Conservation (phyloP, 192 early-diverging fungal species). For the Chytriomyces sp. region DNA sequence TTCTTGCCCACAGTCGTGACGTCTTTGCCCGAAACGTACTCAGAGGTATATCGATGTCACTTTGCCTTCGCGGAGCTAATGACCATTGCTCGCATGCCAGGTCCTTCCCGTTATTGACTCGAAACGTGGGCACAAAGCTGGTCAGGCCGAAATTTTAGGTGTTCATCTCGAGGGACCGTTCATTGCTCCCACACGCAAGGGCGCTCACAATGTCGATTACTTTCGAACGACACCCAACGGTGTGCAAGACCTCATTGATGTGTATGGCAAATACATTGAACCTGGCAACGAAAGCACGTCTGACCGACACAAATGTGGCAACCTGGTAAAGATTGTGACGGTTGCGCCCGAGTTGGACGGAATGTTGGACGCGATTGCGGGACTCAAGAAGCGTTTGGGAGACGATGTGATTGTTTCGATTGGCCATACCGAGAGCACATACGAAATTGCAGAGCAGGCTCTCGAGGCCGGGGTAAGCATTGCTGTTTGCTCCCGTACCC, state of each 20-base stretch:
- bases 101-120: slow-evolving; percentile 6
- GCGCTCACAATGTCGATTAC: slow-evolving; percentile 70
- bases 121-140: not conserved
- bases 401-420: slow-evolving; percentile 65
- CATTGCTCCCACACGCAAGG: slow-evolving; percentile 66
- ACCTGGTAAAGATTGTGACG: slow-evolving; percentile 72
- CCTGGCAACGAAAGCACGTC: slow-evolving; percentile 63
- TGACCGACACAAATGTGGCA: slow-evolving; percentile 76
- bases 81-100: not conserved
- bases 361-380: too few species aligned
- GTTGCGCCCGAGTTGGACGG: too few species aligned
- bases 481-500: not conserved
- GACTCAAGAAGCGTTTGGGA: slow-evolving; percentile 60
- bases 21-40: slow-evolving; percentile 41
- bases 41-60: not conserved
- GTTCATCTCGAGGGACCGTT: slow-evolving; percentile 71
- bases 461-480: slow-evolving; percentile 42
- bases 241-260: slow-evolving; percentile 66
- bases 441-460: slow-evolving; percentile 1
- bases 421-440: slow-evolving; percentile 26
- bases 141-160: slow-evolving; percentile 39
- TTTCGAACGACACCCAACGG: slow-evolving; percentile 64
- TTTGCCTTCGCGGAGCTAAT: not conserved
- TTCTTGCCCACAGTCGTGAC: slow-evolving; percentile 83
- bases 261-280: slow-evolving; percentile 65